Percentiles rank a stretch among this genome's conserved stretches.
Conservation (phyloP, 164 flowering plant genomes). For the Malania oleifera region DNA sequence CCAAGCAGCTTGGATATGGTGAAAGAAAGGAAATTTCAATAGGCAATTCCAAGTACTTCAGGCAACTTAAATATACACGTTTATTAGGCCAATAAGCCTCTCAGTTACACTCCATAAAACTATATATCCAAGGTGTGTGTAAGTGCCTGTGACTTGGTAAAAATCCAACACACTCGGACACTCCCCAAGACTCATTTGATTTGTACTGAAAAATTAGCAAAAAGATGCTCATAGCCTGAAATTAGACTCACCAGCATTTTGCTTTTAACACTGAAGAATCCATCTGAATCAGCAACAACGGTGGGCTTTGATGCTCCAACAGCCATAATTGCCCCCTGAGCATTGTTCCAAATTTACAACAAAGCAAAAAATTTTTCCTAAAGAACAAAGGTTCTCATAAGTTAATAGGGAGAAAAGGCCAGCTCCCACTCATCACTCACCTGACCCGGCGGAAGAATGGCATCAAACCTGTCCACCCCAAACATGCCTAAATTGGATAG, state of each 20-base stretch:
- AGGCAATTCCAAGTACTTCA: too few species aligned
- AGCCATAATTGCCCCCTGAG: constrained; percentile 96
- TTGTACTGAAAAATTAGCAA: too few species aligned
- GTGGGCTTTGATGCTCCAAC: constrained; percentile 98
- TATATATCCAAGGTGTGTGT: too few species aligned
- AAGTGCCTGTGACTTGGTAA: too few species aligned
- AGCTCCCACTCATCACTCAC: constrained; percentile 27
- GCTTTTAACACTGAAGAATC: constrained; percentile 85
- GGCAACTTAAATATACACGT: too few species aligned
- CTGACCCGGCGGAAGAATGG: constrained; percentile 98
- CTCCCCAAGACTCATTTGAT: too few species aligned
- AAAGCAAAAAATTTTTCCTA: background rate
- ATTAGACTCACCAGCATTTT: constrained; percentile 79
- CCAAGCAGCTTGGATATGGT: too few species aligned
- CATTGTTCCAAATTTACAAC: constrained; percentile 10
- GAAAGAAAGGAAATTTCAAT: too few species aligned
- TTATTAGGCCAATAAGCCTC: too few species aligned
- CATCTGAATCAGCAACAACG: constrained; percentile 70
- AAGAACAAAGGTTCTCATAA: constrained; percentile 3
- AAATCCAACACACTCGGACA: background rate
- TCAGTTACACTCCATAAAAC: too few species aligned
- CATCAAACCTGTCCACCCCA: constrained; percentile 97
- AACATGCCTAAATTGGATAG: constrained; percentile 96
- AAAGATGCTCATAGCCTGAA: background rate
- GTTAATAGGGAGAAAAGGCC: background rate